Evolutionary conservation across 805 yeast genomes (phyloP).

Genomic region (Wickerhamiella slavikovae): DNA sequence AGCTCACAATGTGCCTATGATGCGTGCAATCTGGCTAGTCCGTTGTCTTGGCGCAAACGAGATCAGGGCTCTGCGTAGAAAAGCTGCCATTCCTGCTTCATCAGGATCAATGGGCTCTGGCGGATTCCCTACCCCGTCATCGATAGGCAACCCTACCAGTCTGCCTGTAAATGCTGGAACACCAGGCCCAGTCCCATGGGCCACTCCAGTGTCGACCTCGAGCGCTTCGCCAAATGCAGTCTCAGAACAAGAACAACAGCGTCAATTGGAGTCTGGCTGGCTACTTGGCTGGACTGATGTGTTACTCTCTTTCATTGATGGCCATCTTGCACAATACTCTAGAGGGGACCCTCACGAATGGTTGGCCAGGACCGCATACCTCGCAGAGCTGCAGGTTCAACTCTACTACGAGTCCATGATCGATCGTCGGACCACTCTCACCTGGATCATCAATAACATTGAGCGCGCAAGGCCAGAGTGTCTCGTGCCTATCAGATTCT

Average conservation of each 20-base stretch:
- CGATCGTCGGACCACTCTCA: slow-evolving; percentile 38
- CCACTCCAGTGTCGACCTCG: background rate
- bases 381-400: slow-evolving; percentile 37
- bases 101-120: background rate
- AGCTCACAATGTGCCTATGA: slow-evolving; percentile 42
- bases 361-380: slow-evolving; percentile 36
- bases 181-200: background rate
- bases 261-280: slow-evolving; percentile 35
- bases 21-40: slow-evolving; percentile 82
- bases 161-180: background rate
- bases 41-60: slow-evolving; percentile 75
- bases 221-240: background rate
- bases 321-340: background rate
- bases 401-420: slow-evolving; percentile 50
- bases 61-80: slow-evolving; percentile 34
- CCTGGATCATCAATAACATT: slow-evolving; percentile 40
- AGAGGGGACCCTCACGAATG: slow-evolving; percentile 13
- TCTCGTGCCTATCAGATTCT: slow-evolving; percentile 28
- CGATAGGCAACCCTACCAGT: too few relatives aligned
- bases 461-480: slow-evolving; percentile 20
- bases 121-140: background rate
- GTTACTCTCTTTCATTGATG: slow-evolving; percentile 36
- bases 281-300: slow-evolving; percentile 81
- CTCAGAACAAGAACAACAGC: background rate
- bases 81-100: slow-evolving; percentile 7